A percentile compares a stretch with the other conserved stretches of the same genome.
Conservation (phyloP, 2,329 filamentous ascomycete species). For the Aspergillus pseudotamarii region DNA sequence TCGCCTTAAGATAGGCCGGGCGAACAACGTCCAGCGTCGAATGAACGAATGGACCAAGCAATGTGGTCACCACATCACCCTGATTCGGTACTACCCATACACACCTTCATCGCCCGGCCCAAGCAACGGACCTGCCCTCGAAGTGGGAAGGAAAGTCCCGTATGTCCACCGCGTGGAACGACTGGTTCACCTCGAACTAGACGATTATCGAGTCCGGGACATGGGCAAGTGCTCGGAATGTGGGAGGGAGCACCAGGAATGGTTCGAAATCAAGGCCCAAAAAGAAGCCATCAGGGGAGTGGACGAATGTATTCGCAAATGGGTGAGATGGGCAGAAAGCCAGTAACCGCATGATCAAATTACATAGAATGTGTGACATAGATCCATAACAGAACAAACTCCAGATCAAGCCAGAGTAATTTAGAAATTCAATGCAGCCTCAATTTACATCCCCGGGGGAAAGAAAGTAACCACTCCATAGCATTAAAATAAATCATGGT, state of each 20-base stretch:
- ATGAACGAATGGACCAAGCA: conserved; percentile 93
- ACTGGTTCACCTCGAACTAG: conserved; percentile 87
- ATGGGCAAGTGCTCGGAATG: conserved; percentile 71
- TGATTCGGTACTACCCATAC: conserved; percentile 92
- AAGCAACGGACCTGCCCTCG: conserved; percentile 22
- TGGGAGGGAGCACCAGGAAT: conserved; percentile 85
- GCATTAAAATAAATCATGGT: not conserved
- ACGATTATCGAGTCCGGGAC: conserved; percentile 58
- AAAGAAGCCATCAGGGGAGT: conserved; percentile 69
- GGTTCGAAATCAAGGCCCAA: conserved; percentile 86
- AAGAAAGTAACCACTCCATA: not conserved
- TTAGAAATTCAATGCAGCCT: not conserved
- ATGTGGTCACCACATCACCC: conserved; percentile 83
- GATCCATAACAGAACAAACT: not conserved
- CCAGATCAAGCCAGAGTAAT: not conserved
- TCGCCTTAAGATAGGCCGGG: conserved; percentile 66
- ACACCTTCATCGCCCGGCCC: conserved; percentile 27
- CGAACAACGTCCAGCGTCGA: conserved; percentile 83
- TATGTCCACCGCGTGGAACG: conserved; percentile 87
- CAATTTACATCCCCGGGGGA: not conserved
- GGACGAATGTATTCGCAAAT: conserved; percentile 76
- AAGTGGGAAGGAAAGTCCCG: conserved; percentile 67
- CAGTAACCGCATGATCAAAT: conserved; percentile 7
- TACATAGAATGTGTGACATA: not conserved
- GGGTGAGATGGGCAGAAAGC: conserved; percentile 80